Evolutionary conservation across 169 alveolate species (phyloP).

Genomic region (Cryptosporidium andersoni): DNA sequence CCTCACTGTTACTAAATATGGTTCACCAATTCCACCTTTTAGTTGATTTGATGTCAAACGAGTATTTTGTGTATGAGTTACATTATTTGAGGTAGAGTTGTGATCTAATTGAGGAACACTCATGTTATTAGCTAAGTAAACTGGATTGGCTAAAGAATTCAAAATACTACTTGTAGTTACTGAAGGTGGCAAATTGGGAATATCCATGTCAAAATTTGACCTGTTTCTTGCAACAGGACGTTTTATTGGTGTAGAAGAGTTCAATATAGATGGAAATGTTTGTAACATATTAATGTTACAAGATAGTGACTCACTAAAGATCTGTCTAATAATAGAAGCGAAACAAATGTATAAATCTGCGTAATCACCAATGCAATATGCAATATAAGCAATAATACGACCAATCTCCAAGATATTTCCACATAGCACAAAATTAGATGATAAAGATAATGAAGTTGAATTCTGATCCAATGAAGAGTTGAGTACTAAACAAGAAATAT

Average conservation of each 20-base stretch:
- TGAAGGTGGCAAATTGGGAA: no score
- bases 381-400: slow-evolving; percentile 55
- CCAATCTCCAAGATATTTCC: slow-evolving; percentile 47
- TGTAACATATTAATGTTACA: slow-evolving; percentile 1
- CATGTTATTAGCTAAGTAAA: no score
- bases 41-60: not conserved
- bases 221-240: not conserved
- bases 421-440: slow-evolving; percentile 15
- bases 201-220: not conserved
- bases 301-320: slow-evolving; percentile 47
- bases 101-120: no score
- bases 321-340: slow-evolving; percentile 28
- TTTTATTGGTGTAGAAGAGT: not conserved
- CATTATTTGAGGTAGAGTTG: no score
- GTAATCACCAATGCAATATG: slow-evolving; percentile 60
- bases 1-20: slow-evolving; percentile 40
- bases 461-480: no score
- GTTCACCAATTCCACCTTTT: slow-evolving; percentile 37
- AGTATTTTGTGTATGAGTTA: no score
- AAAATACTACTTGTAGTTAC: no score
- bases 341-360: slow-evolving; percentile 39
- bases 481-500: not conserved
- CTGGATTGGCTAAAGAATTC: no score
- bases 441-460: not conserved
- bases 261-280: not conserved